These are phyloP conservation scores for Skeletonema costatum DNA, from an alignment of 108 stramenopile genomes.

Conservation along the genomic window DNA sequence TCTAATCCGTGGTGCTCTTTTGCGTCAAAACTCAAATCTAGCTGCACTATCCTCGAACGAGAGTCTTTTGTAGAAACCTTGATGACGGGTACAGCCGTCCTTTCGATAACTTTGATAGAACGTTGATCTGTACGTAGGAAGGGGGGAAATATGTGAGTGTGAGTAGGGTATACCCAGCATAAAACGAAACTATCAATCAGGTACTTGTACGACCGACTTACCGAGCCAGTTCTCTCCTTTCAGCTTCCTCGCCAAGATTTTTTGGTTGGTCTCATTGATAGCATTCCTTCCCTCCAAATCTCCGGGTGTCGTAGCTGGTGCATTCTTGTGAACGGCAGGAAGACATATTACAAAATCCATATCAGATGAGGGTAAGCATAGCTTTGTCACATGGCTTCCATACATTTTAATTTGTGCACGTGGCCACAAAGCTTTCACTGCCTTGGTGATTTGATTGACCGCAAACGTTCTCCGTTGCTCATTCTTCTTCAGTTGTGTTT, in stretches of 20 bases:
- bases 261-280: constrained; percentile 92
- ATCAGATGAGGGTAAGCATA: constrained; percentile 89
- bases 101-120: constrained; percentile 83
- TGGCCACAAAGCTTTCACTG: constrained; percentile 77
- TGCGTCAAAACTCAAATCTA: constrained; percentile 85
- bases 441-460: constrained; percentile 64
- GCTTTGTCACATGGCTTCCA: constrained; percentile 87
- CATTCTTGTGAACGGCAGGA: constrained; percentile 91
- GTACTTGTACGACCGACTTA: constrained; percentile 9
- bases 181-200: neutral
- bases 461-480: constrained; percentile 54
- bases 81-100: constrained; percentile 83
- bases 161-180: neutral
- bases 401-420: constrained; percentile 84
- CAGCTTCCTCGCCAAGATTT: constrained; percentile 86
- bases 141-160: neutral
- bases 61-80: constrained; percentile 87
- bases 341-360: constrained; percentile 94
- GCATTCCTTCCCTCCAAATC: constrained; percentile 95
- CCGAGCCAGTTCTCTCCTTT: constrained; percentile 88
- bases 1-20: constrained; percentile 83
- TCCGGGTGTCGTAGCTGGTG: constrained; percentile 88
- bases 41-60: constrained; percentile 62
- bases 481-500: constrained; percentile 56
- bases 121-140: constrained; percentile 48